Percentiles rank a stretch among this genome's conserved stretches.
Conservation (phyloP, 345 rosid species). For the Garcia nutans region DNA sequence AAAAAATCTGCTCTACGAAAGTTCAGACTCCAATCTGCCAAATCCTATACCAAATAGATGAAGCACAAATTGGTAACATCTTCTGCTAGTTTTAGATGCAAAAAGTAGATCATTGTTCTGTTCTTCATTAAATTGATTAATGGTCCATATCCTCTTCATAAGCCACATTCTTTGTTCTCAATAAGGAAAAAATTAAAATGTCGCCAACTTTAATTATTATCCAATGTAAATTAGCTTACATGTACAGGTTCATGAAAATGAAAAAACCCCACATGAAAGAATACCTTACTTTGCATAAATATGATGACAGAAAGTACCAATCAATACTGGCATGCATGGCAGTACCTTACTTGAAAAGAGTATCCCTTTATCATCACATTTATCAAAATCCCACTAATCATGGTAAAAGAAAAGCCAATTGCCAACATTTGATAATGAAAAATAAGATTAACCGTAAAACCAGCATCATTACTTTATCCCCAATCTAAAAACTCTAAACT, state of each 20-base stretch:
- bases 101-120: neutral
- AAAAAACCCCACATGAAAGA: neutral
- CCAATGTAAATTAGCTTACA: neutral
- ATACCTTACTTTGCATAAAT: neutral
- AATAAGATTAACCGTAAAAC: conserved; percentile 8
- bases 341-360: conserved; percentile 15
- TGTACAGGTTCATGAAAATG: neutral
- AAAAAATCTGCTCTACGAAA: neutral
- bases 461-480: neutral
- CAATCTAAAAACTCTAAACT: conserved; percentile 9
- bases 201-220: neutral
- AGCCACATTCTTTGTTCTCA: conserved; percentile 21
- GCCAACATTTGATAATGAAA: conserved; percentile 22
- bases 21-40: conserved; percentile 12
- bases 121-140: neutral
- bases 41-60: neutral
- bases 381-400: conserved; percentile 11
- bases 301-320: conserved; percentile 9
- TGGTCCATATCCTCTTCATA: neutral
- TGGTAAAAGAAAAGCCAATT: neutral
- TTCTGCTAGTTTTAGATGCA: neutral
- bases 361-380: conserved; percentile 16
- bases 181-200: neutral
- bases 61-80: neutral
- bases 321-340: conserved; percentile 1